These are phyloP conservation scores for Claviceps africana DNA, from an alignment of 2,329 filamentous ascomycete species.

Conservation along the genomic window DNA sequence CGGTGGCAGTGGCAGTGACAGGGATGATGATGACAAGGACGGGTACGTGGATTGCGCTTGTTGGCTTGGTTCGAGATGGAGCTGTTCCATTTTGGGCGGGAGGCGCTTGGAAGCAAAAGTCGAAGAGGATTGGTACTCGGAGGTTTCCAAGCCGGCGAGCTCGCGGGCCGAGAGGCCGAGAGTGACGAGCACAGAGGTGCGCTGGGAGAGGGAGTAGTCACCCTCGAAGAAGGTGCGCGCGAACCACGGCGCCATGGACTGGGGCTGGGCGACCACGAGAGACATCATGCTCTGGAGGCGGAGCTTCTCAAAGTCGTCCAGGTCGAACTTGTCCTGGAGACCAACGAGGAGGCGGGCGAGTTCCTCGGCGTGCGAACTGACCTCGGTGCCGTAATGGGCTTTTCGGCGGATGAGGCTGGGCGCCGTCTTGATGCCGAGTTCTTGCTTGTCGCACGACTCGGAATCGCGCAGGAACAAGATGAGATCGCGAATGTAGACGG, in stretches of 20 bases:
- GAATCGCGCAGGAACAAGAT: slow-evolving; percentile 65
- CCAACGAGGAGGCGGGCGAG: slow-evolving; percentile 64
- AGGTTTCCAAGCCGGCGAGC: slow-evolving; percentile 60
- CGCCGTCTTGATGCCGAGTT: slow-evolving; percentile 63
- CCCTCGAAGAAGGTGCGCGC: slow-evolving; percentile 77
- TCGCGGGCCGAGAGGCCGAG: slow-evolving; percentile 74
- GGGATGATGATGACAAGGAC: not conserved
- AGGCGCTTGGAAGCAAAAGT: slow-evolving; percentile 72
- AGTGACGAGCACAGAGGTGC: slow-evolving; percentile 67
- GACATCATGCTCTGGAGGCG: slow-evolving; percentile 72
- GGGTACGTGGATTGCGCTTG: slow-evolving; percentile 10
- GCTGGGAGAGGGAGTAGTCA: slow-evolving; percentile 77
- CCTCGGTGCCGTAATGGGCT: slow-evolving; percentile 73
- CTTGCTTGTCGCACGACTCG: slow-evolving; percentile 74
- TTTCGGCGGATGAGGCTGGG: slow-evolving; percentile 76
- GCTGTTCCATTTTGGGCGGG: slow-evolving; percentile 55
- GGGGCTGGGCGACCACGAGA: slow-evolving; percentile 60
- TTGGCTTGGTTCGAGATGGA: slow-evolving; percentile 39
- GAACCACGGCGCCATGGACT: slow-evolving; percentile 71
- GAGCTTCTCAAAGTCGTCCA: slow-evolving; percentile 62
- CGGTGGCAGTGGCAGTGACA: not conserved
- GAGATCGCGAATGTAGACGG: slow-evolving; percentile 82
- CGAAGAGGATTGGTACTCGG: slow-evolving; percentile 32
- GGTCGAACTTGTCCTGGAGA: slow-evolving; percentile 72
- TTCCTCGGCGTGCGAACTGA: slow-evolving; percentile 71